Conservation (phyloP, 2,329 filamentous ascomycete species). For the Fusarium beomiforme region DNA sequence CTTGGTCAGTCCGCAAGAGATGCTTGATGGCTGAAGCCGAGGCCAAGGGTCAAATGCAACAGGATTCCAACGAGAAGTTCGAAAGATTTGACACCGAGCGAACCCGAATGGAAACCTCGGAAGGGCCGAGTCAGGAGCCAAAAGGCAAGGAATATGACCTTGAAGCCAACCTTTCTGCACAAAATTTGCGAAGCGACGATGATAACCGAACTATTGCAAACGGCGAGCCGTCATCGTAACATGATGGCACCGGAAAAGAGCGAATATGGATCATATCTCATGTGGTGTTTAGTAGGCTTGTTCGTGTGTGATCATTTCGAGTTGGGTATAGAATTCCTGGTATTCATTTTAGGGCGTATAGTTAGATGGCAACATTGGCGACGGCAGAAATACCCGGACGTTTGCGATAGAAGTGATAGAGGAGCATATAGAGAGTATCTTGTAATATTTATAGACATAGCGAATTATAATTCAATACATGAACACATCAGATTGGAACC, state of each 20-base stretch:
- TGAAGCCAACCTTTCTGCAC: neutral
- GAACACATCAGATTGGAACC: too few species aligned
- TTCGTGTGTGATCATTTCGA: neutral
- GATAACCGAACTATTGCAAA: neutral
- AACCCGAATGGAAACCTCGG: neutral
- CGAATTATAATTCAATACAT: neutral
- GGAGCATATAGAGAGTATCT: neutral
- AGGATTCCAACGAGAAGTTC: neutral
- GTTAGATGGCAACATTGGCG: too few species aligned
- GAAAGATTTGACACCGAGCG: neutral
- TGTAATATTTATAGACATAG: neutral
- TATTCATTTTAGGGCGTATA: neutral
- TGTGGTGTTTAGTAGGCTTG: neutral
- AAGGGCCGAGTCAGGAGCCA: neutral
- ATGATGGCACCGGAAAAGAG: neutral
- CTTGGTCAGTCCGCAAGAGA: conserved; percentile 26
- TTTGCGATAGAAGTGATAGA: neutral
- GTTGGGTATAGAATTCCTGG: neutral
- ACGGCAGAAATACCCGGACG: neutral
- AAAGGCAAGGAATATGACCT: neutral
- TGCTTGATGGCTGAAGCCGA: conserved; percentile 15
- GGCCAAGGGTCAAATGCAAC: neutral
- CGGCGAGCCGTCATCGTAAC: neutral
- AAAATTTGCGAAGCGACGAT: neutral
- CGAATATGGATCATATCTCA: too few species aligned